These are phyloP conservation scores for Colletotrichum incanum DNA, from an alignment of 2,329 filamentous ascomycete genomes.

Conservation along the genomic window DNA sequence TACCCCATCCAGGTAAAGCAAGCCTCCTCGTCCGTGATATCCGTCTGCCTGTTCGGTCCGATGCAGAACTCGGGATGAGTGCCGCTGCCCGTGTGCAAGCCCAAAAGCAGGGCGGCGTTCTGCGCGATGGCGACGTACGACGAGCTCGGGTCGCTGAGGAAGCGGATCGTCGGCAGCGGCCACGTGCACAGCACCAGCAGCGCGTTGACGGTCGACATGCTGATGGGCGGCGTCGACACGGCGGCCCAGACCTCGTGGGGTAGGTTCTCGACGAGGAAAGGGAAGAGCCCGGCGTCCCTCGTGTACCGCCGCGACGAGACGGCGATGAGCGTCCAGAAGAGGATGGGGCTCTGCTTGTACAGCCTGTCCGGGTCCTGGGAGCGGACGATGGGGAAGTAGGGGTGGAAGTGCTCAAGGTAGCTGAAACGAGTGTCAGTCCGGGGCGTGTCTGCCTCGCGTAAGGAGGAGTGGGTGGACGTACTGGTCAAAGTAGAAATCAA, in stretches of 20 bases:
- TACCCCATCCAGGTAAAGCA: constrained; percentile 68
- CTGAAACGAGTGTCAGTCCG: constrained; percentile 48
- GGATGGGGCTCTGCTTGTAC: constrained; percentile 62
- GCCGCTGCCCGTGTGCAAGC: constrained; percentile 69
- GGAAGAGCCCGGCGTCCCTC: constrained; percentile 58
- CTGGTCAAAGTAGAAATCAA: constrained; percentile 71
- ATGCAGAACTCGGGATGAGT: constrained; percentile 64
- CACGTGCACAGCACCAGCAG: constrained; percentile 67
- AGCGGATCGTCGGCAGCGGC: constrained; percentile 66
- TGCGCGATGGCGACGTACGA: constrained; percentile 63
- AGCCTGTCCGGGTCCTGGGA: constrained; percentile 65
- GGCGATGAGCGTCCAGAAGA: constrained; percentile 71
- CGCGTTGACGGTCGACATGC: constrained; percentile 66
- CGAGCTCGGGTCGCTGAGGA: constrained; percentile 66
- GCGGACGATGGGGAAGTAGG: constrained; percentile 67
- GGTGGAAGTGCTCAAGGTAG: constrained; percentile 68
- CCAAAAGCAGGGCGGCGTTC: constrained; percentile 64
- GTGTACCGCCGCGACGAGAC: constrained; percentile 66
- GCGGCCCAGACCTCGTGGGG: constrained; percentile 62
- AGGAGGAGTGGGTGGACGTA: constrained; percentile 46
- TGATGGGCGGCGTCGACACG: constrained; percentile 59
- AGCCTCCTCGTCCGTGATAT: constrained; percentile 67
- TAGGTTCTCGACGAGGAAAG: constrained; percentile 64
- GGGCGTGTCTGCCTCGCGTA: too few relatives aligned
- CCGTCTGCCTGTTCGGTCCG: constrained; percentile 57